These are phyloP conservation scores for Zygosaccharomyces pseudobailii DNA, from an alignment of 1,139 yeast genomes.

Conservation along the genomic window DNA sequence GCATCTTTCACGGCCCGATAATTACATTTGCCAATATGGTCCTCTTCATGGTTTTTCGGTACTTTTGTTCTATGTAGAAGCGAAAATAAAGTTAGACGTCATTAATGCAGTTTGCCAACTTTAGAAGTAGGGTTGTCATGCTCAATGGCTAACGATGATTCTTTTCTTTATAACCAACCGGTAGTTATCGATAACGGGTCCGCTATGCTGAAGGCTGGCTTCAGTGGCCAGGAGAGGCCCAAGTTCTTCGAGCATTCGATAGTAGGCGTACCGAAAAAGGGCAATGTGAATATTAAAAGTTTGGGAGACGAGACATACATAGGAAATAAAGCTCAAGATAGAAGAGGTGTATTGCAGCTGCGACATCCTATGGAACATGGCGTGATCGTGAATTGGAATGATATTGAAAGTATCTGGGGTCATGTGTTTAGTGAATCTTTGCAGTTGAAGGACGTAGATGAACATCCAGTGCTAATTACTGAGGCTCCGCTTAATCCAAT, in stretches of 20 bases:
- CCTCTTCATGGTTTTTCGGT: not conserved
- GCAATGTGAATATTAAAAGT: conserved; percentile 52
- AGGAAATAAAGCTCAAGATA: conserved; percentile 68
- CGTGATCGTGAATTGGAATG: conserved; percentile 77
- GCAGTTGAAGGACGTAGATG: conserved; percentile 63
- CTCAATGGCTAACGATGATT: conserved; percentile 9
- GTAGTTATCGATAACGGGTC: conserved; percentile 94
- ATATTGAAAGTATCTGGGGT: conserved; percentile 75
- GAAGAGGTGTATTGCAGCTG: conserved; percentile 68
- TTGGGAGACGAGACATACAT: conserved; percentile 64
- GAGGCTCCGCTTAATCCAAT: conserved; percentile 87
- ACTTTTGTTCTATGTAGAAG: not conserved
- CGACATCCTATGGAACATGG: conserved; percentile 79
- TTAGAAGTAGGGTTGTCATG: not conserved
- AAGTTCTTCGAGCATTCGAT: conserved; percentile 45
- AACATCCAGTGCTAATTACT: conserved; percentile 82
- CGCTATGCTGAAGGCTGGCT: conserved; percentile 81
- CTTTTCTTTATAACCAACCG: conserved; percentile 63
- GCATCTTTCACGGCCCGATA: not conserved
- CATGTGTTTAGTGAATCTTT: conserved; percentile 57
- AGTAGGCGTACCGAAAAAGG: conserved; percentile 44
- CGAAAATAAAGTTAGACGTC: not conserved
- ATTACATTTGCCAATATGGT: not conserved
- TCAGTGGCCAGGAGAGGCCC: conserved; percentile 89
- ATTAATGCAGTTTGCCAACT: not conserved